Evolutionary conservation across 140 eudicot genomes (phyloP), one percentile per base, ranked within the genome.

Genomic region (Ambrosia hybrid): DNA sequence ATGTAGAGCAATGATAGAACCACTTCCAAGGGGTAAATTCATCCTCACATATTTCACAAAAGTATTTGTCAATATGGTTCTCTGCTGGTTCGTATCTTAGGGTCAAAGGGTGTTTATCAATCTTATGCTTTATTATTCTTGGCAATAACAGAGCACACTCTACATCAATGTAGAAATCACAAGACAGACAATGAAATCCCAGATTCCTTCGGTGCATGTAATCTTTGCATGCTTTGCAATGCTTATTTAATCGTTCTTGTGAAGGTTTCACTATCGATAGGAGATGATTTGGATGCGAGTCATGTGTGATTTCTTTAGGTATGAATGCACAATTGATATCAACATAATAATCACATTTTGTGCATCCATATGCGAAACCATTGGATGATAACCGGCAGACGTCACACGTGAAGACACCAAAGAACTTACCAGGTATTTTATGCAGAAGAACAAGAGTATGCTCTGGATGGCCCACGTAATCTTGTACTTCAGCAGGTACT

Each of bases 1-100:
- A 71, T 57, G 13, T 21, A 10, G 26, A 39, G 56, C 75, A 71
- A 56, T 70, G 75, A 70, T 70, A 70, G 56, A 71, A 71, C 65
- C 66, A 56, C 67, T 1, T 0, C 49, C 43, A 16, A 16, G 66
- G 66, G 26, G 6, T 6, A 5, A 71, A 9, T 55, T 71, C 8
- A 12, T 15, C 41, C 75, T 71, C 75, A 71, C 75, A 71, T 36
- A 71, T 71, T 39, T 57, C 65, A 57, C 67, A 56, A 71, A 71
- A 55, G 30, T 71, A 71, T 11, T 57, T 17, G 2, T 68, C 51
- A 30, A 30, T 30, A 30, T 30, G 34, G 34, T 30, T 30, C 59
- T 67, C 72, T 5, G 33, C 56, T 12, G 72, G 72, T 0, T 3
- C 12, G 26, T 67, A 67, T 30, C 72, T 67, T 12, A 67, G 58